phyloP scores from a whole-genome alignment of 2,329 filamentous ascomycete genomes.

The Venturia asperata region DNA sequence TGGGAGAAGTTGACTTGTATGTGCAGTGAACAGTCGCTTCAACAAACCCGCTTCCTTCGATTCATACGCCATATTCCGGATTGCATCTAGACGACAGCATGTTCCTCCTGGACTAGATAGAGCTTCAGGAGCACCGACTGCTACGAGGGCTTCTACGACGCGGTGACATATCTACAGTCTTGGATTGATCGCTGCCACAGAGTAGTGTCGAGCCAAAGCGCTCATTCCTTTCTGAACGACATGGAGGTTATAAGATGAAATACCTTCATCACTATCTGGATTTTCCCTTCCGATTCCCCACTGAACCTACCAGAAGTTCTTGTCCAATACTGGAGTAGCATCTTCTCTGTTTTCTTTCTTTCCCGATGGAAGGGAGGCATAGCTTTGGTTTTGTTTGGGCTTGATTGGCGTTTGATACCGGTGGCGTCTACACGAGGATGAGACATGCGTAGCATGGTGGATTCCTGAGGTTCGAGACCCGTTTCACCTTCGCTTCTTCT shows the following conservation, averaged over 20 bases:
- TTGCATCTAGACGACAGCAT: constrained; percentile 6
- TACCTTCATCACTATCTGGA: neutral
- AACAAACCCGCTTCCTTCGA: neutral
- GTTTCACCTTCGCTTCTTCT: constrained; percentile 11
- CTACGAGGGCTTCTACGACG: neutral
- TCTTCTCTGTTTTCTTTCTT: constrained; percentile 4
- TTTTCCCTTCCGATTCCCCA: constrained; percentile 5
- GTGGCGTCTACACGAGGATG: constrained; percentile 5
- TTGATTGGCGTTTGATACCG: constrained; percentile 10
- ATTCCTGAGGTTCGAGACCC: neutral
- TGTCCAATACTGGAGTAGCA: constrained; percentile 2
- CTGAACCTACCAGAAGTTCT: constrained; percentile 7
- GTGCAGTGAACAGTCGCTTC: constrained; percentile 15
- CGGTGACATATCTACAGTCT: constrained; percentile 4
- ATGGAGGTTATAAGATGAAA: neutral
- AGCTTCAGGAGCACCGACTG: too few species aligned
- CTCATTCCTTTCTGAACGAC: neutral
- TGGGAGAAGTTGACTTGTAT: constrained; percentile 86
- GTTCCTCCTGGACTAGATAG: neutral
- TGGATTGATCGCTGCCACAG: constrained; percentile 9
- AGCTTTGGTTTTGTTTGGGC: neutral
- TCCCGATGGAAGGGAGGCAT: neutral
- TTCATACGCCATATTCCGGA: neutral
- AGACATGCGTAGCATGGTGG: neutral
- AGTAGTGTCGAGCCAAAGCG: neutral